These are phyloP conservation scores for Artemisia argyi DNA, from an alignment of 129 eudicot species.

Conservation along the genomic window DNA sequence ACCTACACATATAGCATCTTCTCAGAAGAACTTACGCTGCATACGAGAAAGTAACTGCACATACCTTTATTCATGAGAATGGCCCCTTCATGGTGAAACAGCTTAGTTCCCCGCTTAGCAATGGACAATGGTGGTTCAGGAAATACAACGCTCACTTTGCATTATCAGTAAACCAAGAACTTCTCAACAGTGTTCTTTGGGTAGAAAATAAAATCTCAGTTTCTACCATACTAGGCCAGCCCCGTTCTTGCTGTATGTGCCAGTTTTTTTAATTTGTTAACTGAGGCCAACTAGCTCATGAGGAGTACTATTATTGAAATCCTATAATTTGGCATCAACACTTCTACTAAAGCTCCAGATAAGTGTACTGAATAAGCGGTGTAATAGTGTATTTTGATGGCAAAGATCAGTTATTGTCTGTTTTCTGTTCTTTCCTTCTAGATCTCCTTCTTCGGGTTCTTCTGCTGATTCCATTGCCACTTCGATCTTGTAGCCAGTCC, in stretches of 20 bases:
- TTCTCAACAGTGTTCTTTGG: not conserved
- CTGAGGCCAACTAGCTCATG: not conserved
- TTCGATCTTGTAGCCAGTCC: conserved; percentile 42
- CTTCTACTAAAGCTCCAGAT: not conserved
- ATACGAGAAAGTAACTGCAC: too few species aligned
- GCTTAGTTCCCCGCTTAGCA: not conserved
- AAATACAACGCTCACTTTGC: not conserved
- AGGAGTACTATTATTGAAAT: not conserved
- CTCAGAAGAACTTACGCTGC: too few species aligned
- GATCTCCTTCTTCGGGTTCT: conserved; percentile 35
- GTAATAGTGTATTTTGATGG: not conserved
- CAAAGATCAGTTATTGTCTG: conserved; percentile 10
- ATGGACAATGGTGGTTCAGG: not conserved
- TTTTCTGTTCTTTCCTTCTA: conserved; percentile 26
- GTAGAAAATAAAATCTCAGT: not conserved
- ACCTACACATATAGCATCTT: too few species aligned
- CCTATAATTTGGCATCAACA: not conserved
- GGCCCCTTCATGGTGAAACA: too few species aligned
- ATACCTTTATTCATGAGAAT: too few species aligned
- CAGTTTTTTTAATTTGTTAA: too few species aligned
- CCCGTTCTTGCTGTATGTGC: not conserved
- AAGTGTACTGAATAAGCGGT: not conserved
- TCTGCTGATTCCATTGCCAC: conserved; percentile 14
- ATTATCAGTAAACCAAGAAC: not conserved
- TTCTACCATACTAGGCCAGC: not conserved